Base-by-base conservation (phyloP, 176 grass and related monocot species). In the Miscanthus lutarioriparius region DNA sequence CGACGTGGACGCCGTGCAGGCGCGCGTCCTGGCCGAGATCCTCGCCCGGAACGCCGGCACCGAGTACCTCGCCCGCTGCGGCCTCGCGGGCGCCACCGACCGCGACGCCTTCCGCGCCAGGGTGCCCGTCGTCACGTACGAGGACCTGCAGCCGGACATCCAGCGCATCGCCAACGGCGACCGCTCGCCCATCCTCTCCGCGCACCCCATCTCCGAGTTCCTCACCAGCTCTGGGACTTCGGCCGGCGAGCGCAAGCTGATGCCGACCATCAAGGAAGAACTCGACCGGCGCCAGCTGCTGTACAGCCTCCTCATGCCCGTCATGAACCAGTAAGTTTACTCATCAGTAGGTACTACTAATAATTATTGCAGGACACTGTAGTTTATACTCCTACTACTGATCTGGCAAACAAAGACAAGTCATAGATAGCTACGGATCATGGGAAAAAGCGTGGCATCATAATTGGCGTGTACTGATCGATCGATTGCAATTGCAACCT, bases 141-240 rank as follows among this genome's bases (percentile, higher is more conserved):
- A 94, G 89, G 86, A 91, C 84, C 48, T 94, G 68, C 82, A 89
- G 89, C 89, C 89, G 0, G 83, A 94, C 78, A 94, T 94, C 79
- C 89, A 84, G 86, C 83, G 92, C 64, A 94, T 91, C 74, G 92
- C 92, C 39, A 87, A 94, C 32, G 92, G 92, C 7, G 92, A 94
- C 92, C 88, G 89, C 43, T 94, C 92, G 35, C 83, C 86, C 15
- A 91, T 94, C 74, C 89, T 94, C 64, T 88, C 89, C 51, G 86
- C 89, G 20, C 86, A 94, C 37, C 92, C 92, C 0, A 86, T 94
- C 70, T 91, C 92, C 4, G 92, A 94, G 83, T 91, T 94, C 76
- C 86, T 94, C 83, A 94, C 92, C 4, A 94, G 91, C 78, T 94
- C 92, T 0, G 92, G 89, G 15, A 94, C 92, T 0, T 94, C 92